Percentiles rank a stretch among this genome's conserved stretches.
Conservation (phyloP, 345 rosid species). For the Rhizophora apiculata region DNA sequence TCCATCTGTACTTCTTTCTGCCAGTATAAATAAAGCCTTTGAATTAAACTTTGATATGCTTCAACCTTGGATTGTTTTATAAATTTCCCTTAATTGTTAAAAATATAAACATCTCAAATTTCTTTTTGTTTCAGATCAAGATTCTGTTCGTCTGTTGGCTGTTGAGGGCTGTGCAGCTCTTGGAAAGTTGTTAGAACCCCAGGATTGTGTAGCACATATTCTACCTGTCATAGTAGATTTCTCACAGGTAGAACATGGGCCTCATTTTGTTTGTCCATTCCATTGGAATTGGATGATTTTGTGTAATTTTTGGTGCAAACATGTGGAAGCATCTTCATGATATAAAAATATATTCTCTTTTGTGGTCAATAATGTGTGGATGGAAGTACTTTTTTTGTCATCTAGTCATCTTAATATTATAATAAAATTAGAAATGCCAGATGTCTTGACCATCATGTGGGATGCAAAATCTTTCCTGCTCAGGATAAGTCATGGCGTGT, state of each 20-base stretch:
- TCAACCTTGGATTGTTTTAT: background rate
- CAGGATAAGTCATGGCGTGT: slow-evolving; percentile 99
- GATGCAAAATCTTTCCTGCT: slow-evolving; percentile 7
- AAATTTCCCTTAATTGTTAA: background rate
- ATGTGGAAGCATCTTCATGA: background rate
- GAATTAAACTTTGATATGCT: background rate
- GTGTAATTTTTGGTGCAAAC: background rate
- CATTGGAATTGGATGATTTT: background rate
- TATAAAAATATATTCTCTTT: background rate
- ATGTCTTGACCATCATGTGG: background rate
- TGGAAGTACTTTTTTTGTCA: background rate
- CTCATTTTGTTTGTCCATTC: background rate
- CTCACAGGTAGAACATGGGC: slow-evolving; percentile 62
- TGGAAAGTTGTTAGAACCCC: slow-evolving; percentile 91
- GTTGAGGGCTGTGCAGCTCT: slow-evolving; percentile 98
- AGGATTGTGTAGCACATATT: slow-evolving; percentile 82
- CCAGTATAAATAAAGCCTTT: background rate
- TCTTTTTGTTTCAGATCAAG: slow-evolving; percentile 61
- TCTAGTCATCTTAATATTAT: background rate
- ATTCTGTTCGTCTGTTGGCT: slow-evolving; percentile 90
- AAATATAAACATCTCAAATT: background rate
- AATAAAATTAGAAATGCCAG: background rate
- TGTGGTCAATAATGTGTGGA: background rate
- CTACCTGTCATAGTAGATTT: slow-evolving; percentile 90
- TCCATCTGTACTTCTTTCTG: background rate